Evolutionary conservation across 2,329 filamentous ascomycete genomes (phyloP).

Genomic region (Zymoseptoria pseudotritici): DNA sequence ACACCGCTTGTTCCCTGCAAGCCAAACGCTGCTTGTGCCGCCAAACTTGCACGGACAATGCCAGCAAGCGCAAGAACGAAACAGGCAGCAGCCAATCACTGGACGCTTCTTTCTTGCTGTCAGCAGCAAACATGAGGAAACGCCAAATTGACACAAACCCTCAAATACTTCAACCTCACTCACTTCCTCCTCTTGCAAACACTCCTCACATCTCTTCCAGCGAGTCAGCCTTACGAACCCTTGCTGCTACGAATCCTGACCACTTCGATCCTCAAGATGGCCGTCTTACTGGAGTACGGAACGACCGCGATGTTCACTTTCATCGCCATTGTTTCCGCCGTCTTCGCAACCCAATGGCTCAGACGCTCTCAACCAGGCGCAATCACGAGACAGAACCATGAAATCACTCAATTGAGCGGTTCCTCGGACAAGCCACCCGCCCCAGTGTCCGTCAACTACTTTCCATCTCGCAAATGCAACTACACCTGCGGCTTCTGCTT

Average conservation of each 20-base stretch:
- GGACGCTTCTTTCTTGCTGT: neutral
- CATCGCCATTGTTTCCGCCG: neutral
- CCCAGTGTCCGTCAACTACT: slow-evolving; percentile 42
- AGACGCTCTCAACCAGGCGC: neutral
- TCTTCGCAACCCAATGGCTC: neutral
- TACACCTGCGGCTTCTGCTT: slow-evolving; percentile 49
- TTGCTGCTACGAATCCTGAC: neutral
- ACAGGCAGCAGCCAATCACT: neutral
- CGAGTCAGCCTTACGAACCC: neutral
- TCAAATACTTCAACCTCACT: neutral
- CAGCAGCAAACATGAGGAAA: neutral
- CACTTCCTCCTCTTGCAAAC: neutral
- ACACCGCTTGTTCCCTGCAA: neutral
- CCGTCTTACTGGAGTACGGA: neutral
- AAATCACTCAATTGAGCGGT: neutral
- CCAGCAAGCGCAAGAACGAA: neutral
- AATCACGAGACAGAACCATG: neutral
- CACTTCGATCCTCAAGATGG: neutral
- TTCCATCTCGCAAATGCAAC: slow-evolving; percentile 42
- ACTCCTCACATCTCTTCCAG: neutral
- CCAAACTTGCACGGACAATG: neutral
- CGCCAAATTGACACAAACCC: neutral
- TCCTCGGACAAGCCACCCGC: neutral
- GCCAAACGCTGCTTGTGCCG: neutral
- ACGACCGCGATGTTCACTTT: neutral